Evolutionary conservation across 2,329 filamentous ascomycete species (phyloP).

Genomic region (Paracorniculantispora psalliotae): DNA sequence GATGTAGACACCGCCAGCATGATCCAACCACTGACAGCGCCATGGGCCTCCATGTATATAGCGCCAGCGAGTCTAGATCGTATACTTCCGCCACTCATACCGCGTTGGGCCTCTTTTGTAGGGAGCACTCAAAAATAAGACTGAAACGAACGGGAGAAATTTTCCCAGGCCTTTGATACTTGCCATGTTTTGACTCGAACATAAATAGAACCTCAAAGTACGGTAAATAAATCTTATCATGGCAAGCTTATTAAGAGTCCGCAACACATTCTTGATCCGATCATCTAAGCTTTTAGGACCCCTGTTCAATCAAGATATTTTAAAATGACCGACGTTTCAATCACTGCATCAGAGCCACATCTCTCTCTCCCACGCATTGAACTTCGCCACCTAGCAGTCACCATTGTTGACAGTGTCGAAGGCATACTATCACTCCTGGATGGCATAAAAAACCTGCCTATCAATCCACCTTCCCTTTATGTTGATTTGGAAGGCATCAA

Average conservation of each 20-base stretch:
- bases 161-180: too few relatives aligned
- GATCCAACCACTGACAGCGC: neutral
- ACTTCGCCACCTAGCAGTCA: neutral
- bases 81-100: neutral
- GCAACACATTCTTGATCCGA: neutral
- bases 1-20: neutral
- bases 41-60: neutral
- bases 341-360: neutral
- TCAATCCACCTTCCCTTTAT: slow-evolving; percentile 34
- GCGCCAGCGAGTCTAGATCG: neutral
- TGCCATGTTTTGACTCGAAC: too few relatives aligned
- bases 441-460: slow-evolving; percentile 18
- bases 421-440: neutral
- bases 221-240: too few relatives aligned
- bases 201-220: too few relatives aligned
- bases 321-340: neutral
- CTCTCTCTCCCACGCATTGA: neutral
- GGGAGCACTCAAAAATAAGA: too few relatives aligned
- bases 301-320: neutral
- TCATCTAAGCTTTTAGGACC: too few relatives aligned
- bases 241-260: too few relatives aligned
- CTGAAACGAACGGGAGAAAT: too few relatives aligned
- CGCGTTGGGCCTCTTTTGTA: neutral
- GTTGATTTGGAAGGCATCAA: slow-evolving; percentile 45
- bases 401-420: neutral